Base-by-base conservation (phyloP, 2,329 filamentous ascomycete species). In the Madurella mycetomatis region DNA sequence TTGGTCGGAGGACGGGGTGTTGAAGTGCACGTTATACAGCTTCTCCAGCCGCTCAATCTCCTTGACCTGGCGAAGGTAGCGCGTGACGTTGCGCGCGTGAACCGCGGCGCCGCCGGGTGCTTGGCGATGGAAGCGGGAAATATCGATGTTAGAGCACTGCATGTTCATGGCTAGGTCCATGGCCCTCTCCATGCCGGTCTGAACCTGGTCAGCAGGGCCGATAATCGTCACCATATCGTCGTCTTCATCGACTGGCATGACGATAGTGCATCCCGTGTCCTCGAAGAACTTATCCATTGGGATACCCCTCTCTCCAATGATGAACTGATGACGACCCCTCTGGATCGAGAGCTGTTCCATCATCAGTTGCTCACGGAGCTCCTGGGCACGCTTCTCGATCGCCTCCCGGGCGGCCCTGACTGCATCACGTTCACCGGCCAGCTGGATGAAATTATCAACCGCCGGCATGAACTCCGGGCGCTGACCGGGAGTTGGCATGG, bases 271-370 rank as follows among this genome's bases (percentile, higher is more conserved):
- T 59, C 92, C 92, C 54, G 94, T 97, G 66, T 96, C 84, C 44
- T 85, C 81, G 60, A 96, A 84, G 76, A 99, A 96, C 44, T 96
- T 84, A 54, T 96, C 84, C 34, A 90, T 78, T 16, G 89, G 85
- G 58, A 88, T 81, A 57, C 89, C 91, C 58, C 86, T 82, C 58
- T 92, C 85, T 49, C 92, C 92, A 59, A 96, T 85, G 66, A 99
- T 94, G 76, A 96, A 97, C 69, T 95, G 92, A 69, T 97, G 94
- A 49, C 90, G 85, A 47, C 90, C 90, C 58, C 87, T 86, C 70
- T 92, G 88, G 63, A 97, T 90, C 5, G 87, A 82, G 41, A 91
- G 76, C 70, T 95, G 86, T 63, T 94, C 84, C 47, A 94, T 76
- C 41, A 86, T 83, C 47, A 97, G 77, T 67, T 89, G 84, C 55